phyloP scores from a whole-genome alignment of 371 early-diverging fungal genomes.

The Mortierella polycephala region DNA sequence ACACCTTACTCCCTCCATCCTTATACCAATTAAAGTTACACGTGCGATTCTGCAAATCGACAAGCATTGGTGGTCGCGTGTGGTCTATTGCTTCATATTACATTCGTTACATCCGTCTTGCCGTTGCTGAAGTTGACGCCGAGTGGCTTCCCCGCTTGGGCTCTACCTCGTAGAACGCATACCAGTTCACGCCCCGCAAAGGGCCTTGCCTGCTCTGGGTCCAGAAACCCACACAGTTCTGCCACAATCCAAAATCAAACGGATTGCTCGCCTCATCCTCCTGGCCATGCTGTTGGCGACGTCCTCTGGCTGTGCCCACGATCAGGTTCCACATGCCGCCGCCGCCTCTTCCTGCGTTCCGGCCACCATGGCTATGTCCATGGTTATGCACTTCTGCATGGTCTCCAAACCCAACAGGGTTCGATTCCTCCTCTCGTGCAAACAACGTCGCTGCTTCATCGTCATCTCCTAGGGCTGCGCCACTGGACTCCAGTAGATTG shows the following conservation, averaged over 20 bases:
- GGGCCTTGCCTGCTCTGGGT: slow-evolving; percentile 65
- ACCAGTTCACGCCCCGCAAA: slow-evolving; percentile 68
- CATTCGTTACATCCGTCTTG: slow-evolving; percentile 11
- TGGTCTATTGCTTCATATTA: neutral
- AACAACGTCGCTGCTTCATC: slow-evolving; percentile 39
- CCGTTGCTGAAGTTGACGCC: slow-evolving; percentile 3
- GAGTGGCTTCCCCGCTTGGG: slow-evolving; percentile 5
- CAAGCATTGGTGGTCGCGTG: neutral
- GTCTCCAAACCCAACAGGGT: slow-evolving; percentile 48
- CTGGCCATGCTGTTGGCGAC: slow-evolving; percentile 11
- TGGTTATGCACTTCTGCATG: slow-evolving; percentile 19
- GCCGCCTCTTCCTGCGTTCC: slow-evolving; percentile 18
- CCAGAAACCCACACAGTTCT: slow-evolving; percentile 89
- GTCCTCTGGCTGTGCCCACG: slow-evolving; percentile 25
- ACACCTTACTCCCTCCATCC: too few relatives aligned
- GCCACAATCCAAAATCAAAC: slow-evolving; percentile 75
- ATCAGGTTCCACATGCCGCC: slow-evolving; percentile 46
- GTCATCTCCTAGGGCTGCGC: slow-evolving; percentile 21
- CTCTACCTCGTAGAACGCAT: slow-evolving; percentile 59
- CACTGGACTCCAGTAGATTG: slow-evolving; percentile 34
- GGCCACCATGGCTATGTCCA: slow-evolving; percentile 15
- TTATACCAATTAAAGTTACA: too few relatives aligned
- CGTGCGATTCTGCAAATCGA: neutral
- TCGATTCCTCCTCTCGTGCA: slow-evolving; percentile 42
- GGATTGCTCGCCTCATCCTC: slow-evolving; percentile 54